Base-by-base conservation (phyloP, 352 stramenopile genomes). In the Blastocystis sp. region DNA sequence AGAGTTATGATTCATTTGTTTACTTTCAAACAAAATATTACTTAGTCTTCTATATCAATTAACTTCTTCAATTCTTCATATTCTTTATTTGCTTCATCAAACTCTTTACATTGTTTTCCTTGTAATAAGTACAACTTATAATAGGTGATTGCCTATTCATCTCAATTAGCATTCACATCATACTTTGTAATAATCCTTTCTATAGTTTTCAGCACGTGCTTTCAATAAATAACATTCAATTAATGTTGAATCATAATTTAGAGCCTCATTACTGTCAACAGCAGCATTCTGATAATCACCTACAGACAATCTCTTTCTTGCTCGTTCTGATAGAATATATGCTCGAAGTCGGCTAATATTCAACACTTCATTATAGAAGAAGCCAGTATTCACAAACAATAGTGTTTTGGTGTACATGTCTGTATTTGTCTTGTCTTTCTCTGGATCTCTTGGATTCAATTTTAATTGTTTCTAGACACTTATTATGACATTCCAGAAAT, bases 291-390 rank as follows among this genome's bases (percentile, higher is more conserved):
- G 46, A 1, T 37, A 42, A 43, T 83, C 71, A 37, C 32, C 37
- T 37, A 42, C 16, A 16, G 37, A 21, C 71, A 67, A 65, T 42
- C 71, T 32, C 7, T 49, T 52, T 14, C 46, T 65, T 11, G 71
- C 71, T 24, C 71, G 46, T 42, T 83, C n/a, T 46, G 35, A 83
- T n/a, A 83, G 46, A 29, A 83, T 14, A 5, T 14, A 24, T 19
- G 71, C 49, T 6, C 71, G 49, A n/a, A 83, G 21, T 27, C 16
- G 39, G 19, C 52, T 29, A 7, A 83, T 21, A 49, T 43, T 83
- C 27, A 83, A 19, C 5, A 65, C 71, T 35, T 61, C 52, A 37
- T 83, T 83, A 32, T 52, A 83, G 54, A 66, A 83, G 27, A 83
- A 83, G 9, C 29, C n/a, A 19, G 71, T 66, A 43, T 83, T 83